phyloP scores from a whole-genome alignment of 1,139 yeast genomes.

The Protomyces gravidus region DNA sequence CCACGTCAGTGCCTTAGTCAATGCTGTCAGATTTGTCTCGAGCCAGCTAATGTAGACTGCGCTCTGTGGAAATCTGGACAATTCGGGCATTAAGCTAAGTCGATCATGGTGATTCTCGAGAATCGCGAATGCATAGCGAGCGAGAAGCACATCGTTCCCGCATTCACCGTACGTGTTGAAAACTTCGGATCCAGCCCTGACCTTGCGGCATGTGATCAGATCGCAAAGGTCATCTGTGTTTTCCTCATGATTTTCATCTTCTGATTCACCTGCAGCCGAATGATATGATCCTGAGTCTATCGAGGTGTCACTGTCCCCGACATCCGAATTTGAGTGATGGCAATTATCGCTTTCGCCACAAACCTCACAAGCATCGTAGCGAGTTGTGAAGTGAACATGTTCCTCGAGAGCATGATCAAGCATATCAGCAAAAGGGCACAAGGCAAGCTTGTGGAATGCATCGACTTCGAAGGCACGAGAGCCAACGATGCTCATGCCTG shows the following conservation, averaged over 20 bases:
- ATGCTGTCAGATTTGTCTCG: conserved; percentile 3
- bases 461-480: conserved; percentile 81
- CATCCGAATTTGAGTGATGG: conserved; percentile 45
- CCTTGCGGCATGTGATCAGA: conserved; percentile 57
- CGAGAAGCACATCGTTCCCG: conserved; percentile 59
- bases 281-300: background rate
- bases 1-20: conserved; percentile 5
- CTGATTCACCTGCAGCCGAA: background rate
- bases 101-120: conserved; percentile 55
- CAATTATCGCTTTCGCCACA: conserved; percentile 61
- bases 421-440: conserved; percentile 88
- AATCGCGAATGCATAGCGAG: conserved; percentile 71
- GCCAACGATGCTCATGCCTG: conserved; percentile 48
- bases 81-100: conserved; percentile 38
- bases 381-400: conserved; percentile 69
- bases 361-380: conserved; percentile 61
- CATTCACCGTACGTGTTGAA: conserved; percentile 76
- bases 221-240: conserved; percentile 36
- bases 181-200: conserved; percentile 53
- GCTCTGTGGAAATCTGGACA: background rate
- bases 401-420: conserved; percentile 65
- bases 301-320: conserved; percentile 11
- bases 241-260: background rate
- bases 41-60: background rate
- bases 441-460: conserved; percentile 62